Base-by-base conservation (phyloP, 2,329 filamentous ascomycete genomes). In the Pseudocercospora ulei region DNA sequence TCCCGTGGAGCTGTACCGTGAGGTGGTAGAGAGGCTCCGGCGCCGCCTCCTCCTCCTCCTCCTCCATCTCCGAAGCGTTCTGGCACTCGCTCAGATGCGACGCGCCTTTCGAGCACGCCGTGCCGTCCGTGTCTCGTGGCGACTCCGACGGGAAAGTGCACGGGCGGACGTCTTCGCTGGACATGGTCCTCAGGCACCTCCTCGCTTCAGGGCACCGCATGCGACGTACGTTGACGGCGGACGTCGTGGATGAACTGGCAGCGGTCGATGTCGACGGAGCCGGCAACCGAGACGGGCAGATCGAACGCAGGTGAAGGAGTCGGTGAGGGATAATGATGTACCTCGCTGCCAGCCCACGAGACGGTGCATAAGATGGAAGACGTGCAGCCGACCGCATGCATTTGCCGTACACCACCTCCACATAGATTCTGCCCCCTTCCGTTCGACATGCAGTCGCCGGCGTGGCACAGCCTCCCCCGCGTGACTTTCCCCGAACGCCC, bases 1-100 rank as follows among this genome's bases (percentile, higher is more conserved):
- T 67, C 53, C 69, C 67, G 55, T 76, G 72, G 50, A 77, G 69
- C 45, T 68, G 67, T 43, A 78, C 56, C 9, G 65, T 70, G 24
- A 78, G 55, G 22, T 56, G 53, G 41, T 69, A 53, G 23, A 49
- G 36, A 2, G 48, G 39, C 28, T 54, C 49, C 7, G 41, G 27
- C 20, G 50, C 46, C 8, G 29, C 39, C 9, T 42, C 46, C n/a
- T 45, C 27, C n/a, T n/a, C 39, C 9, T 42, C 46, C n/a, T 33
- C 30, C 26, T 47, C 46, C 19, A 43, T 41, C n/a, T 44, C 44
- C 27, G 36, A 40, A 7, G 35, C 39, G 12, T 41, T 46, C 28
- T 42, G 39, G 17, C 30, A 33, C 19, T 33, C 30, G 18, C 30
- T 33, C 30, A 37, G 12, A 23, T 48, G 39, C 11, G 44, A 46